These are phyloP conservation scores for Mortierella sp. DNA, from an alignment of 371 early-diverging fungal species.

Conservation along the genomic window DNA sequence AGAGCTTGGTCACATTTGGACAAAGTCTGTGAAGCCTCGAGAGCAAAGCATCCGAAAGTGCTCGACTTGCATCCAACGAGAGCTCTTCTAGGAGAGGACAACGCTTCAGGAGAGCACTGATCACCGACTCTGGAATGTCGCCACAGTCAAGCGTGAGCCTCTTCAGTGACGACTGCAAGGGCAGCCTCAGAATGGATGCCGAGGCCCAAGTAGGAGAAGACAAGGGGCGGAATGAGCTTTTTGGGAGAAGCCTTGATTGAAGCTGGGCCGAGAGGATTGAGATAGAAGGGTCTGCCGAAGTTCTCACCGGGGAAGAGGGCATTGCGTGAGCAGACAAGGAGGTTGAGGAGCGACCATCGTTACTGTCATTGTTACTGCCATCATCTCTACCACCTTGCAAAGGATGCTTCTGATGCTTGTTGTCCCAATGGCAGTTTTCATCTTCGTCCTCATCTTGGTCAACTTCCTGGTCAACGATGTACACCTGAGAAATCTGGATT, in stretches of 20 bases:
- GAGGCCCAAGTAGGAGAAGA: background rate
- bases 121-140: slow-evolving; percentile 45
- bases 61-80: slow-evolving; percentile 35
- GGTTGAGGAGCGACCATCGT: background rate
- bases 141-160: slow-evolving; percentile 38
- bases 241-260: slow-evolving; percentile 1
- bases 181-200: too few species aligned
- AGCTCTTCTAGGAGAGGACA: slow-evolving; percentile 32
- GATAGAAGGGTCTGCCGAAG: background rate
- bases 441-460: slow-evolving; percentile 13
- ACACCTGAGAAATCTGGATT: slow-evolving; percentile 30
- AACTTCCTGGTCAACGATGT: slow-evolving; percentile 40
- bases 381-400: background rate
- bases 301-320: background rate
- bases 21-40: slow-evolving; percentile 18
- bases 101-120: slow-evolving; percentile 26
- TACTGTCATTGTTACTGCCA: slow-evolving; percentile 2
- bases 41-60: slow-evolving; percentile 24
- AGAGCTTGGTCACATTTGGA: slow-evolving; percentile 26
- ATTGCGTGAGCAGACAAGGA: slow-evolving; percentile 10
- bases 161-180: slow-evolving; percentile 23
- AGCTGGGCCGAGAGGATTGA: slow-evolving; percentile 39
- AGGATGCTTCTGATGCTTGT: background rate
- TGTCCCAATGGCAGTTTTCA: slow-evolving; percentile 3
- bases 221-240: background rate